Conservation (phyloP, 2,329 filamentous ascomycete species). For the Xylaria multiplex region DNA sequence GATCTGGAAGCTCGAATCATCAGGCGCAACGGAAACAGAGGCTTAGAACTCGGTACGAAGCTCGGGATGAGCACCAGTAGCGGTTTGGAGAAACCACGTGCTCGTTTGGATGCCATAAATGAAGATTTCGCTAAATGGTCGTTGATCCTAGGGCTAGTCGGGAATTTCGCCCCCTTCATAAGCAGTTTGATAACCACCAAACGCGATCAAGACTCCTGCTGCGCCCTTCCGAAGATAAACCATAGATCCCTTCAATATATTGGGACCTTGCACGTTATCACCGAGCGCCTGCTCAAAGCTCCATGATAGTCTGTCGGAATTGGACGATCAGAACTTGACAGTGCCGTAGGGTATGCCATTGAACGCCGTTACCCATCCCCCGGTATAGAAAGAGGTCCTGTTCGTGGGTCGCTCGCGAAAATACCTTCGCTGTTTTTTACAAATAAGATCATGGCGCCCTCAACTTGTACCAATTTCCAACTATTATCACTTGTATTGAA, state of each 20-base stretch:
- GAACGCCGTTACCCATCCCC: slow-evolving; percentile 27
- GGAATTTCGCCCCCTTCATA: slow-evolving; percentile 17
- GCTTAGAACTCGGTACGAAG: slow-evolving; percentile 38
- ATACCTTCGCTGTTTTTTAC: slow-evolving; percentile 25
- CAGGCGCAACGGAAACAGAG: slow-evolving; percentile 37
- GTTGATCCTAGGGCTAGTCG: slow-evolving; percentile 27
- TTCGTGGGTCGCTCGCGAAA: slow-evolving; percentile 34
- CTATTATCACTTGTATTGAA: slow-evolving; percentile 33
- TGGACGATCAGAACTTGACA: slow-evolving; percentile 34
- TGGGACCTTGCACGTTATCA: slow-evolving; percentile 26
- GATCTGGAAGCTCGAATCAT: slow-evolving; percentile 41
- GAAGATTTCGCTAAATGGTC: slow-evolving; percentile 36
- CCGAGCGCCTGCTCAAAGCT: slow-evolving; percentile 21
- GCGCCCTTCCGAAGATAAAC: slow-evolving; percentile 37
- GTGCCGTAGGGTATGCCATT: slow-evolving; percentile 35
- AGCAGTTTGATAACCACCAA: slow-evolving; percentile 38
- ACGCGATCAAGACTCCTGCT: slow-evolving; percentile 36
- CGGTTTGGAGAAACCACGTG: slow-evolving; percentile 36
- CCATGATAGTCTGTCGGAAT: slow-evolving; percentile 26
- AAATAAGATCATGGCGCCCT: slow-evolving; percentile 29
- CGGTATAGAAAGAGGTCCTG: slow-evolving; percentile 37
- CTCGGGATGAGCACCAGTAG: slow-evolving; percentile 33
- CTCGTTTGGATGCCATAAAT: slow-evolving; percentile 36
- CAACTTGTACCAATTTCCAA: slow-evolving; percentile 26
- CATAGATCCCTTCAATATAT: slow-evolving; percentile 38